Percentiles rank a stretch among this genome's conserved stretches.
These are phyloP conservation scores for Calophaca sinica DNA, from an alignment of 306 rosid genomes.

Conservation along the genomic window DNA sequence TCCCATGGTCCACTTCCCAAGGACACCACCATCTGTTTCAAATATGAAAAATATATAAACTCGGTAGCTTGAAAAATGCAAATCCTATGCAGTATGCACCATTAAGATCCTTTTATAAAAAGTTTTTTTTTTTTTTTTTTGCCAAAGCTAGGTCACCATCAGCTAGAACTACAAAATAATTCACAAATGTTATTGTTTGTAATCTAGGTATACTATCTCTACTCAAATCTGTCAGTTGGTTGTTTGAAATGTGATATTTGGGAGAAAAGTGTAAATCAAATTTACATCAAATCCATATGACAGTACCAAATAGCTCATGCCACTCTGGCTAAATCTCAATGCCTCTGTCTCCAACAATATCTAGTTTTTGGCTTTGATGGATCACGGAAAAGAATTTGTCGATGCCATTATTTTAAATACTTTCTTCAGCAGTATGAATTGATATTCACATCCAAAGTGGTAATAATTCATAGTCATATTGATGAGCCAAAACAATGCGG, in stretches of 20 bases:
- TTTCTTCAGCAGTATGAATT: slow-evolving; percentile 35
- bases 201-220: neutral
- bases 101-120: neutral
- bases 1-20: slow-evolving; percentile 99
- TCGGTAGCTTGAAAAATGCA: slow-evolving; percentile 35
- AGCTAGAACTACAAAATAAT: slow-evolving; percentile 3
- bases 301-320: slow-evolving; percentile 14
- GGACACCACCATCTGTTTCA: slow-evolving; percentile 85
- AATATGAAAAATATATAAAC: slow-evolving; percentile 47
- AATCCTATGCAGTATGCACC: slow-evolving; percentile 8
- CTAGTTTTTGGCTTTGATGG: no score
- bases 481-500: slow-evolving; percentile 25
- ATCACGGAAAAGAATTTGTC: no score
- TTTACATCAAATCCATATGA: slow-evolving; percentile 12
- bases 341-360: no score
- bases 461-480: slow-evolving; percentile 26
- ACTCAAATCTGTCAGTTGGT: slow-evolving; percentile 23
- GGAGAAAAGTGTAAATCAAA: slow-evolving; percentile 35
- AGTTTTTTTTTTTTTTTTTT: slow-evolving; percentile 16
- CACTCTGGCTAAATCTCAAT: slow-evolving; percentile 3
- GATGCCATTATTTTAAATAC: neutral
- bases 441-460: slow-evolving; percentile 35
- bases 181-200: neutral
- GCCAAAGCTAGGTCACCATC: slow-evolving; percentile 20
- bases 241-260: slow-evolving; percentile 29